Percentiles rank a stretch among this genome's conserved stretches.
phyloP scores from a whole-genome alignment of 352 stramenopile genomes.

The Peronosclerospora sorghi region DNA sequence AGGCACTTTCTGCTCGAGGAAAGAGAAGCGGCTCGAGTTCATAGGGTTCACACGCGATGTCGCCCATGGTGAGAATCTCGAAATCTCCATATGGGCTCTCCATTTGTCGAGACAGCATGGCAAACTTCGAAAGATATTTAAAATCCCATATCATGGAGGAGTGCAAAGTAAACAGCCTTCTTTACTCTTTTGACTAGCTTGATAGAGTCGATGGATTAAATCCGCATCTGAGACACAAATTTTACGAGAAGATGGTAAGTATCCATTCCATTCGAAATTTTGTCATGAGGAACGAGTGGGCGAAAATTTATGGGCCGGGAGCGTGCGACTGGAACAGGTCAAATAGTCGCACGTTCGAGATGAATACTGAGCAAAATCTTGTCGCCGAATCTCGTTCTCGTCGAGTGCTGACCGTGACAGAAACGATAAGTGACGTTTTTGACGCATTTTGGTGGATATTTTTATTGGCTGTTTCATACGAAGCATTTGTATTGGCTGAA shows the following conservation, averaged over 20 bases:
- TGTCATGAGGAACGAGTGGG: constrained; percentile 6
- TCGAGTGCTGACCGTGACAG: background rate
- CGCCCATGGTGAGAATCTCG: constrained; percentile 24
- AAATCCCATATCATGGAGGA: constrained; percentile 24
- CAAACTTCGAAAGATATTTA: constrained; percentile 22
- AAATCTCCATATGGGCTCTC: constrained; percentile 12
- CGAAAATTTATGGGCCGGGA: constrained; percentile 10
- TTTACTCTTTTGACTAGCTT: constrained; percentile 11
- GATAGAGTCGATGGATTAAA: constrained; percentile 20
- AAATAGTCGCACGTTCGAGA: constrained; percentile 7
- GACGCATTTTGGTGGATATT: constrained; percentile 8
- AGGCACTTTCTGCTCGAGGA: constrained; percentile 20
- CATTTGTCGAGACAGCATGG: constrained; percentile 15
- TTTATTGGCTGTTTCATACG: too few species aligned
- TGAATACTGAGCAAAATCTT: constrained; percentile 5
- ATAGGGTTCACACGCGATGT: constrained; percentile 18
- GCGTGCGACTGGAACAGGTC: constrained; percentile 14
- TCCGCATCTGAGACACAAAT: constrained; percentile 19
- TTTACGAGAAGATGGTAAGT: constrained; percentile 8
- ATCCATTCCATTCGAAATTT: constrained; percentile 8
- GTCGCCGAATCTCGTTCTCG: constrained; percentile 4
- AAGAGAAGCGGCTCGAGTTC: constrained; percentile 23
- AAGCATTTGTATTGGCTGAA: too few species aligned
- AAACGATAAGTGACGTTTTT: constrained; percentile 17
- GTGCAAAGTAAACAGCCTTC: constrained; percentile 8